phyloP scores from a whole-genome alignment of 169 alveolate species.

The Besnoitia besnoiti region DNA sequence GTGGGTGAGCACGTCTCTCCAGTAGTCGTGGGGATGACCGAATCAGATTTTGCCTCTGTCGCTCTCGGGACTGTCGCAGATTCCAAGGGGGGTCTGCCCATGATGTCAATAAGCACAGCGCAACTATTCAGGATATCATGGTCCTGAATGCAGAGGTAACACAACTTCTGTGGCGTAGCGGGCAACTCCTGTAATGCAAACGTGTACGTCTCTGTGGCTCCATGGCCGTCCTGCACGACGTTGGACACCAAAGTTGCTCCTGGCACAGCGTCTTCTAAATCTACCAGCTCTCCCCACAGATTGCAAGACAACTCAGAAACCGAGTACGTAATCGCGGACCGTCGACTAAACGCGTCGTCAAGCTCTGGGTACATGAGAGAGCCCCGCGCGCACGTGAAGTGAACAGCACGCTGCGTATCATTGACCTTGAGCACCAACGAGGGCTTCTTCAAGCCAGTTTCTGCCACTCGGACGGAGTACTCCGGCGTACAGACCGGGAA shows the following conservation, averaged over 20 bases:
- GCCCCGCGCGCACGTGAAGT: not conserved
- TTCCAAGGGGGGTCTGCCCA: not conserved
- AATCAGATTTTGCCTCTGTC: not conserved
- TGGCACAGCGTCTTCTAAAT: not conserved
- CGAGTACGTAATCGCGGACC: not conserved
- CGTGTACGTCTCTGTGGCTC: not conserved
- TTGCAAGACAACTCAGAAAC: not conserved
- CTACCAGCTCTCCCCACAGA: not conserved
- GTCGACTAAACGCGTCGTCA: not conserved
- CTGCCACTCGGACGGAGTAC: not conserved
- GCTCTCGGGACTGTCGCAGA: not conserved
- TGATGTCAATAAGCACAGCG: not conserved
- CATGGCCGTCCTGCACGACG: not conserved
- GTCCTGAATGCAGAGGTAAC: slow-evolving; percentile 1
- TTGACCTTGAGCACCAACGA: not conserved
- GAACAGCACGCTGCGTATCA: not conserved
- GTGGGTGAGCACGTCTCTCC: not conserved
- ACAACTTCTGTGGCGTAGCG: not conserved
- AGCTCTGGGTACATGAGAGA: not conserved
- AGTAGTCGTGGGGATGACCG: not conserved
- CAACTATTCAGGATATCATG: not conserved
- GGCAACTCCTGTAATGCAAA: not conserved
- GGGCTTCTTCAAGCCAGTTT: not conserved
- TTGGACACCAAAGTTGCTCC: not conserved
- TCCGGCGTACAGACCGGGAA: not conserved